phyloP scores from a whole-genome alignment of 129 eudicot species.

The Helianthus tuberosus region DNA sequence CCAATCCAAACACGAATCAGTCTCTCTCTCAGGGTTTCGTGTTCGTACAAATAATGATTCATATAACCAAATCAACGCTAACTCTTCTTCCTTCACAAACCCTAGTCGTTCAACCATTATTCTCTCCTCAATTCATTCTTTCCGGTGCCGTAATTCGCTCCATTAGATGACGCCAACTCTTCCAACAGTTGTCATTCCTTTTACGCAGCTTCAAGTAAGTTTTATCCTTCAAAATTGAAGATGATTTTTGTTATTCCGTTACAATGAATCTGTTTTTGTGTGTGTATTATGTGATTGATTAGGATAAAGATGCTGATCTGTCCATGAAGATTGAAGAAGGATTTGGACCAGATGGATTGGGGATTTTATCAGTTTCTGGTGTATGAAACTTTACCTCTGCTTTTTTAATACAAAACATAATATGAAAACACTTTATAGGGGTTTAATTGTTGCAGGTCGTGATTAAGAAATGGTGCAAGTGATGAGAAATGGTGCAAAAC shows the following conservation, averaged over 20 bases:
- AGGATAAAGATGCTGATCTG: conserved; percentile 80
- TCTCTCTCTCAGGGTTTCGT: background rate
- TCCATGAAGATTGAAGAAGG: conserved; percentile 76
- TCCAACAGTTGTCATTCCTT: conserved; percentile 56
- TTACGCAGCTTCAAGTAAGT: conserved; percentile 53
- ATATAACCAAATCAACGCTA: background rate
- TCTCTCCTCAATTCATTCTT: background rate
- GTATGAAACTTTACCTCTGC: conserved; percentile 41
- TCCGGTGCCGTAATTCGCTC: background rate
- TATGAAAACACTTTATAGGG: too few relatives aligned
- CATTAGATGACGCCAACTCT: conserved; percentile 35
- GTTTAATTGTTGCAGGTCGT: too few relatives aligned
- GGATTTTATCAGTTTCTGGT: conserved; percentile 70
- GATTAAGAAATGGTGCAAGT: too few relatives aligned
- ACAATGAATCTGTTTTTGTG: conserved; percentile 10
- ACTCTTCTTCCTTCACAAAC: background rate
- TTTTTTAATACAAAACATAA: too few relatives aligned
- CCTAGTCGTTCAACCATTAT: background rate
- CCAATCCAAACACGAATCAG: conserved; percentile 1
- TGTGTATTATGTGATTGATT: conserved; percentile 15
- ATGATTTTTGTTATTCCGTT: background rate
- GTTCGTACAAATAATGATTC: background rate
- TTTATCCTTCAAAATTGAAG: background rate
- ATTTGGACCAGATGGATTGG: conserved; percentile 87
- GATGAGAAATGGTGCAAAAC: too few relatives aligned